Base-by-base conservation (phyloP, 2,329 filamentous ascomycete genomes). In the Sporothrix luriei region DNA sequence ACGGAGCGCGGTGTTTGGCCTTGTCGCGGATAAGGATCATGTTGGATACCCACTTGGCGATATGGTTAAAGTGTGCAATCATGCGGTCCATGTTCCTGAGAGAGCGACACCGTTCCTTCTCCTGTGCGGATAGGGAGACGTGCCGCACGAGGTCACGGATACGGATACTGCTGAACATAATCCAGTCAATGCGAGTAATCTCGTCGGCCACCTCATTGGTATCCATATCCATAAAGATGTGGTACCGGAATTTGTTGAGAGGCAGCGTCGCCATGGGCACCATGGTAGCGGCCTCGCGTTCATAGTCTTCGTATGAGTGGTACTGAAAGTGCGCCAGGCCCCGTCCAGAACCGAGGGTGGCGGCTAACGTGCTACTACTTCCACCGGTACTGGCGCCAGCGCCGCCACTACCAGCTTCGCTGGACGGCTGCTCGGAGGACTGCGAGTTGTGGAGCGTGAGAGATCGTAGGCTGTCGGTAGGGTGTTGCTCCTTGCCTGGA, bases 161-260 rank as follows among this genome's bases (percentile, higher is more conserved):
- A 33, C 93, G 89, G 72, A 98, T 97, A 0, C 93, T 94, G 67
- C 92, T 96, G 79, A 97, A 98, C 91, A 98, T 95, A 78, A 96
- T 89, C 94, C 94, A 98, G 80, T 99, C 95, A 69, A 99, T 97
- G 71, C 94, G 87, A 4, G 95, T 98, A 76, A 99, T 86, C 79
- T 99, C 95, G 71, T 91, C 90, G 19, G 94, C 94, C 74, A 98
- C 90, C 64, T 93, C 88, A 72, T 97, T 92, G 68, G 96, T 91
- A 0, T 91, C 85, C 29, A 90, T 90, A 48, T 92, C 91, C 90
- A 98, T 97, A 74, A 98, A 91, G 66, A 91, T 88, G 74, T 94
- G 92, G 84, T 95, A 99, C 71, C 95, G 91, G 54, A 90, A 84
- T 78, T 98, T 98, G 74, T 89, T 91, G 72, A 97, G 85, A 1